Percentiles rank a stretch among this genome's conserved stretches.
phyloP scores from a whole-genome alignment of 768 basidiomycete genomes.

The Rubroboletus pulcherrimus region DNA sequence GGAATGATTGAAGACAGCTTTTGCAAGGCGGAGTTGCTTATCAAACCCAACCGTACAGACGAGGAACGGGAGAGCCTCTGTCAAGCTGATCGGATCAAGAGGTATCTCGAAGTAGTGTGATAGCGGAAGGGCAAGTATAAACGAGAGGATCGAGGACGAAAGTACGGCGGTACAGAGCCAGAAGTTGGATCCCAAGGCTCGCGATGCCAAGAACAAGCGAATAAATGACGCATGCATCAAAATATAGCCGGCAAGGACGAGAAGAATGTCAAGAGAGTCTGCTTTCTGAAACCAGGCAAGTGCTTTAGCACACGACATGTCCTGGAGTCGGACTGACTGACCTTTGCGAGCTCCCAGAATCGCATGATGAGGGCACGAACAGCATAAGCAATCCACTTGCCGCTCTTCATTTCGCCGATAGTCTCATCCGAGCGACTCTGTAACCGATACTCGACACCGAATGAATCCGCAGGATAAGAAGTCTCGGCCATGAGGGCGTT shows the following conservation, averaged over 20 bases:
- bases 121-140: slow-evolving; percentile 78
- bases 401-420: slow-evolving; percentile 72
- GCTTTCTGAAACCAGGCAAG: slow-evolving; percentile 58
- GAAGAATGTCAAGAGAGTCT: slow-evolving; percentile 91
- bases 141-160: slow-evolving; percentile 74
- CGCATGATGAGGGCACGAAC: slow-evolving; percentile 67
- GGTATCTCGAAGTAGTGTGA: slow-evolving; percentile 76
- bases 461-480: slow-evolving; percentile 32
- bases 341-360: slow-evolving; percentile 85
- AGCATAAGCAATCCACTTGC: slow-evolving; percentile 90
- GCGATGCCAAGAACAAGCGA: slow-evolving; percentile 82
- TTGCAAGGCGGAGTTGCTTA: slow-evolving; percentile 89
- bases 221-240: slow-evolving; percentile 97
- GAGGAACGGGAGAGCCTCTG: slow-evolving; percentile 95
- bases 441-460: slow-evolving; percentile 48
- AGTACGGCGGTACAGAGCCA: slow-evolving; percentile 72
- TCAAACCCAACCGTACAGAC: slow-evolving; percentile 98
- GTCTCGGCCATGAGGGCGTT: slow-evolving; percentile 33
- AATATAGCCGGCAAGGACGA: slow-evolving; percentile 89
- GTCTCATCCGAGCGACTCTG: slow-evolving; percentile 45
- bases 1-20: slow-evolving; percentile 84
- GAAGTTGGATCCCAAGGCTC: slow-evolving; percentile 75
- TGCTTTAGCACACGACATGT: slow-evolving; percentile 5
- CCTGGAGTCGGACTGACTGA: slow-evolving; percentile 28
- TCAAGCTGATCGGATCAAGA: slow-evolving; percentile 89